Percentiles rank a stretch among this genome's conserved stretches.
Evolutionary conservation across 768 basidiomycete species (phyloP).

Genomic region (Lactarius indigo): DNA sequence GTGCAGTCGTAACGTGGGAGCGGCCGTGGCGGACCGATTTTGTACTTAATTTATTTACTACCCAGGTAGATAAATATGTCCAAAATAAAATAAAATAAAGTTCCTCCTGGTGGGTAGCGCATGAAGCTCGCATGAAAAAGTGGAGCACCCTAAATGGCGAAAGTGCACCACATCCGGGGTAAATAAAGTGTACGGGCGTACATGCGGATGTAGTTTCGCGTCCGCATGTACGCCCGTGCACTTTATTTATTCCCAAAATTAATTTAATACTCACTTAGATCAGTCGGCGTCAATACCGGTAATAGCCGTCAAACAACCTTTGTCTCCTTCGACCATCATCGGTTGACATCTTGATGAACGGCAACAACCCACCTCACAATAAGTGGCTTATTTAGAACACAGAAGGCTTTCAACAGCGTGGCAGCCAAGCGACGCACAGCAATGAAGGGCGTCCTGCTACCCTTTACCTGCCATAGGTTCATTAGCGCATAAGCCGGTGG

Average conservation of each 20-base stretch:
- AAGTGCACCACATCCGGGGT: not conserved
- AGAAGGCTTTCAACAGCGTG: not conserved
- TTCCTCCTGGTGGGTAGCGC: not conserved
- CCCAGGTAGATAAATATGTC: no score
- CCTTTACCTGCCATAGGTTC: not conserved
- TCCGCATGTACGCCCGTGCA: not conserved
- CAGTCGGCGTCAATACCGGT: not conserved
- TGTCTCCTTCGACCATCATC: not conserved
- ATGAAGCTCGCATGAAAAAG: not conserved
- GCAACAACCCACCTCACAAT: not conserved
- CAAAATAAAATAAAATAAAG: not conserved
- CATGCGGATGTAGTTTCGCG: not conserved
- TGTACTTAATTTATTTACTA: no score
- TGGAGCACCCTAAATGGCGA: not conserved
- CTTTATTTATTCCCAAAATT: not conserved
- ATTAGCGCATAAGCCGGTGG: conserved; percentile 31
- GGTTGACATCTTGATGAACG: not conserved
- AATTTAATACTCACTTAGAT: not conserved
- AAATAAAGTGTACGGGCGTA: not conserved
- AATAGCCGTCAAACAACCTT: not conserved
- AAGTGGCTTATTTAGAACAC: not conserved
- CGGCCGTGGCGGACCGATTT: no score
- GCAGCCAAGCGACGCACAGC: not conserved
- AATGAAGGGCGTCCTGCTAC: not conserved
- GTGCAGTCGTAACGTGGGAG: not conserved